Conservation (phyloP, 2,329 filamentous ascomycete species). For the Ophiostoma pallidulum region DNA sequence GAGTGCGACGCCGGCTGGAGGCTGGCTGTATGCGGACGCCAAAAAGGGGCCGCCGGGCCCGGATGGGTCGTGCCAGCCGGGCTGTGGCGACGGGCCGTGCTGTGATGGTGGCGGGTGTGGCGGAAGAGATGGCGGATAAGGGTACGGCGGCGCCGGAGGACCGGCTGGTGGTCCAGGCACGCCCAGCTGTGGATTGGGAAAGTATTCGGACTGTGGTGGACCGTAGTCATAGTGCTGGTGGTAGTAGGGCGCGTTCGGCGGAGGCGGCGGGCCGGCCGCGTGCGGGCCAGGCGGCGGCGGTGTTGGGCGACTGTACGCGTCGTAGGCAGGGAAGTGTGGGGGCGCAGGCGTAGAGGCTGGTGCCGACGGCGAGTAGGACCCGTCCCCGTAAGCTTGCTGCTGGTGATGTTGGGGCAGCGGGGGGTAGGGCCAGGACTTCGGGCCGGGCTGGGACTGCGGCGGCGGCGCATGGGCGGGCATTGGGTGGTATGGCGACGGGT, state of each 20-base stretch:
- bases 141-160: conserved; percentile 12
- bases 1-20: background rate
- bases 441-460: background rate
- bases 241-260: conserved; percentile 9
- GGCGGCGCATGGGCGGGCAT: background rate
- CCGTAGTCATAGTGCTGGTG: conserved; percentile 13
- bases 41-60: background rate
- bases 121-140: conserved; percentile 14
- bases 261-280: background rate
- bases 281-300: background rate
- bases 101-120: background rate
- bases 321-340: conserved; percentile 14
- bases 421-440: conserved; percentile 6
- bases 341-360: conserved; percentile 13
- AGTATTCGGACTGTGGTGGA: conserved; percentile 11
- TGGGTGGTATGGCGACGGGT: background rate
- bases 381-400: conserved; percentile 13
- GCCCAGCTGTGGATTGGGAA: conserved; percentile 14
- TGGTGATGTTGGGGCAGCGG: background rate
- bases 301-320: conserved; percentile 10
- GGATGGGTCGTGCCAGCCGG: background rate
- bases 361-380: conserved; percentile 13
- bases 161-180: conserved; percentile 17
- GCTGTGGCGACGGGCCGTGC: background rate
- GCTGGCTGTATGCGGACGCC: background rate